phyloP scores from a whole-genome alignment of 2,329 filamentous ascomycete genomes.

The Alternaria ventricosa region DNA sequence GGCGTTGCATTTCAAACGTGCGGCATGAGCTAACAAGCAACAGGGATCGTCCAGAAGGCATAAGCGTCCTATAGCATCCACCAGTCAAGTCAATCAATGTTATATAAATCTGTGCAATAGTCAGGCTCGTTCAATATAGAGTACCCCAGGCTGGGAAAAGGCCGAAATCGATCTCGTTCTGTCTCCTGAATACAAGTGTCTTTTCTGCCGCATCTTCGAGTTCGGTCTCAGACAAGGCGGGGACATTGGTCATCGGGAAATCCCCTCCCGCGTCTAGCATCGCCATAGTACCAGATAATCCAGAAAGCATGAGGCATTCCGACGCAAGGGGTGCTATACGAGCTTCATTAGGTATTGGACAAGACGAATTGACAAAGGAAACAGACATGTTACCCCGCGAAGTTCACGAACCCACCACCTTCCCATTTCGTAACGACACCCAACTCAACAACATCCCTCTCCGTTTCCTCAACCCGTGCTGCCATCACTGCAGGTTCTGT shows the following conservation, averaged over 20 bases:
- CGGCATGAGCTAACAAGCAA: conserved; percentile 22
- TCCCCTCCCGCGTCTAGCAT: not conserved
- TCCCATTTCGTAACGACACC: no score
- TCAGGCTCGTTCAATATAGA: conserved; percentile 46
- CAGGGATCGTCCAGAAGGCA: conserved; percentile 51
- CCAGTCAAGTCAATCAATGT: conserved; percentile 42
- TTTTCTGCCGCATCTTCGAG: not conserved
- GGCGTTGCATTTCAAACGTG: no score
- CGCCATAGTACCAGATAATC: no score
- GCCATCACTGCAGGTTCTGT: no score
- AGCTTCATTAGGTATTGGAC: not conserved
- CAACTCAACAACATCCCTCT: no score
- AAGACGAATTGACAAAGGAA: no score
- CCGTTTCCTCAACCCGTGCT: no score
- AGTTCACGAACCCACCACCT: no score
- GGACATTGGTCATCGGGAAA: not conserved
- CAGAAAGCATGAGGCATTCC: no score
- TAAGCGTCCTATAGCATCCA: conserved; percentile 39
- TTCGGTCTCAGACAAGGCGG: not conserved
- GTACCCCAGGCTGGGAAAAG: conserved; percentile 35
- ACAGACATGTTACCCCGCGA: no score
- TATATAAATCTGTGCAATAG: conserved; percentile 53
- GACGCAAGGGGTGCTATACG: no score
- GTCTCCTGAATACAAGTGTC: conserved; percentile 7
- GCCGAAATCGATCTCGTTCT: conserved; percentile 29